A percentile compares a stretch with the other conserved stretches of the same genome.
phyloP scores from a whole-genome alignment of 2,329 filamentous ascomycete genomes.

The Cercospora sp. region DNA sequence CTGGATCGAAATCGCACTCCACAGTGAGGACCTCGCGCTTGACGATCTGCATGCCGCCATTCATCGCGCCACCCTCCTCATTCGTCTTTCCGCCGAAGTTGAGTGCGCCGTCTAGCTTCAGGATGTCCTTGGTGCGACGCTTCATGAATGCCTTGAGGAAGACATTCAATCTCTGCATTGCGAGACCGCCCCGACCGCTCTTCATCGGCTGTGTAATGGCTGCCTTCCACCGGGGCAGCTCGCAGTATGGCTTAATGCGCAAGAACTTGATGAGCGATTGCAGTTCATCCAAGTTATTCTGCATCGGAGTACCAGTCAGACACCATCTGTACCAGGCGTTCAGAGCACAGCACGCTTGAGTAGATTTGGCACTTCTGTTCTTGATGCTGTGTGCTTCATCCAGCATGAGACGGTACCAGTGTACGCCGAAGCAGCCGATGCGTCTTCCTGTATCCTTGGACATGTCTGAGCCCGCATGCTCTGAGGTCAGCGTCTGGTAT shows the following conservation, averaged over 20 bases:
- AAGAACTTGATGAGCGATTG: constrained; percentile 93
- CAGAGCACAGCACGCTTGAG: constrained; percentile 85
- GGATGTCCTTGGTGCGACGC: constrained; percentile 93
- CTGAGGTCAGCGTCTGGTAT: constrained; percentile 91
- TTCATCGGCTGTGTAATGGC: constrained; percentile 89
- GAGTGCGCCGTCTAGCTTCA: constrained; percentile 81
- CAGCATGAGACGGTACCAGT: constrained; percentile 93
- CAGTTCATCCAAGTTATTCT: constrained; percentile 95
- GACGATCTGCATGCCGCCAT: constrained; percentile 80
- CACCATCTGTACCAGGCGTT: constrained; percentile 92
- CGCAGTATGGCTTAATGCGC: constrained; percentile 85
- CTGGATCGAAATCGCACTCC: constrained; percentile 72
- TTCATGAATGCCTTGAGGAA: constrained; percentile 96
- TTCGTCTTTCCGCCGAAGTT: constrained; percentile 69
- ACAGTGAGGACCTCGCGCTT: constrained; percentile 85
- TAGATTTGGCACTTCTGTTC: constrained; percentile 93
- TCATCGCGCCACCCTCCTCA: constrained; percentile 54
- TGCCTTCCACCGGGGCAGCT: constrained; percentile 83
- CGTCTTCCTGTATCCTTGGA: constrained; percentile 63
- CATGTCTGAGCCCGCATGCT: constrained; percentile 70
- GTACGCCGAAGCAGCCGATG: constrained; percentile 81
- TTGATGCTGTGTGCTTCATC: constrained; percentile 99
- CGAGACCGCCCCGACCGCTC: constrained; percentile 82
- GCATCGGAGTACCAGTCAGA: constrained; percentile 92
- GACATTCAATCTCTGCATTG: constrained; percentile 80